These are phyloP conservation scores for Coniochaeta prunicola DNA, from an alignment of 2,329 filamentous ascomycete species.

Conservation along the genomic window DNA sequence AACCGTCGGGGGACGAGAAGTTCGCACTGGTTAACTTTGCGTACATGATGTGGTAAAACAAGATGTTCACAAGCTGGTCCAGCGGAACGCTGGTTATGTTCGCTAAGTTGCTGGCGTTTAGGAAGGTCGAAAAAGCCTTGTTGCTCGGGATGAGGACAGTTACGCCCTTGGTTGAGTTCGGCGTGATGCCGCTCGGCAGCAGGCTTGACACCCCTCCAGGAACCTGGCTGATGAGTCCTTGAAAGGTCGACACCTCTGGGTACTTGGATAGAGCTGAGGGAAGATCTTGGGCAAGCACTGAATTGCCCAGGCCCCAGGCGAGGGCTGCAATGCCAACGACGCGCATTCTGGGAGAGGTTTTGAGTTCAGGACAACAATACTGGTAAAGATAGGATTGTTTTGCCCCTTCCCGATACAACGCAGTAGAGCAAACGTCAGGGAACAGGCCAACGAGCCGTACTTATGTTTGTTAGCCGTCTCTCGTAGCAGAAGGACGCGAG, in stretches of 20 bases:
- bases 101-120: not conserved
- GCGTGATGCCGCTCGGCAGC: not conserved
- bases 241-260: not conserved
- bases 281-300: not conserved
- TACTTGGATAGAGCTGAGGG: not conserved
- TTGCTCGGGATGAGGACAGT: slow-evolving; percentile 9
- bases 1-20: slow-evolving; percentile 9
- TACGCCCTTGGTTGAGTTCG: slow-evolving; percentile 2
- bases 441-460: not conserved
- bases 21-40: slow-evolving; percentile 9
- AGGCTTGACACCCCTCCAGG: not conserved
- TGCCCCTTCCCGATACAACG: no score
- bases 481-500: not conserved
- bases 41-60: slow-evolving; percentile 12
- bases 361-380: not conserved
- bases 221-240: not conserved
- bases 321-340: not conserved
- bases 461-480: not conserved
- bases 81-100: not conserved
- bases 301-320: not conserved
- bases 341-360: not conserved
- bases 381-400: no score
- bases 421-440: not conserved
- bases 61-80: slow-evolving; percentile 2
- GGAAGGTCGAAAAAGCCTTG: slow-evolving; percentile 5